Conservation (phyloP, 306 rosid species). For the Astragalus glycyphyllos region DNA sequence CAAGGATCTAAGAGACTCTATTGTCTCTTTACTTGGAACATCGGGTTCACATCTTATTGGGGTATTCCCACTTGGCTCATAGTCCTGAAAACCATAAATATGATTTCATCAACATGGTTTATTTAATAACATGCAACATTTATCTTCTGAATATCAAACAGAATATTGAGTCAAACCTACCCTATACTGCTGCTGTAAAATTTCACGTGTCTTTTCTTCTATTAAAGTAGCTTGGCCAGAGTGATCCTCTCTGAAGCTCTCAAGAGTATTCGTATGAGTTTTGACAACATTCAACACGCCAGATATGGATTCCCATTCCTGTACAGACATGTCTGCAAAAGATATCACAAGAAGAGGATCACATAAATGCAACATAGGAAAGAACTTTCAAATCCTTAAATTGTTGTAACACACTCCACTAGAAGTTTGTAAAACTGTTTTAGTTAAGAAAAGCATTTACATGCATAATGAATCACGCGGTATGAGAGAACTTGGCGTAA, state of each 20-base stretch:
- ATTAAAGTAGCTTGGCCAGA: conserved; percentile 61
- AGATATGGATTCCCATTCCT: conserved; percentile 57
- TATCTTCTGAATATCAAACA: conserved; percentile 20
- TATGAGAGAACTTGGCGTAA: neutral
- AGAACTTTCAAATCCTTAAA: neutral
- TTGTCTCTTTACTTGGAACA: conserved; percentile 73
- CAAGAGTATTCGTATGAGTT: conserved; percentile 62
- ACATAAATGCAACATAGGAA: neutral
- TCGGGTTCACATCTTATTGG: conserved; percentile 70
- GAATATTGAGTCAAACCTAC: conserved; percentile 49
- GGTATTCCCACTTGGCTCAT: conserved; percentile 77
- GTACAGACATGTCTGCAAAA: conserved; percentile 58
- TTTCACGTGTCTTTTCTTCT: conserved; percentile 61
- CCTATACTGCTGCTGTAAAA: conserved; percentile 64
- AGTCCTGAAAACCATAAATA: conserved; percentile 65
- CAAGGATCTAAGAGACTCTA: conserved; percentile 86
- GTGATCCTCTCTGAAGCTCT: conserved; percentile 67
- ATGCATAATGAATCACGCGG: neutral
- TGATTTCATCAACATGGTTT: conserved; percentile 5
- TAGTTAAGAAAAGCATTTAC: neutral
- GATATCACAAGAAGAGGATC: conserved; percentile 23
- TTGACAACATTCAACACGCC: conserved; percentile 56
- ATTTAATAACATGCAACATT: neutral
- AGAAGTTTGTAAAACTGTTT: neutral
- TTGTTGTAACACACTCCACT: too few species aligned